phyloP scores from a whole-genome alignment of 306 rosid genomes.

The Myrica gale region DNA sequence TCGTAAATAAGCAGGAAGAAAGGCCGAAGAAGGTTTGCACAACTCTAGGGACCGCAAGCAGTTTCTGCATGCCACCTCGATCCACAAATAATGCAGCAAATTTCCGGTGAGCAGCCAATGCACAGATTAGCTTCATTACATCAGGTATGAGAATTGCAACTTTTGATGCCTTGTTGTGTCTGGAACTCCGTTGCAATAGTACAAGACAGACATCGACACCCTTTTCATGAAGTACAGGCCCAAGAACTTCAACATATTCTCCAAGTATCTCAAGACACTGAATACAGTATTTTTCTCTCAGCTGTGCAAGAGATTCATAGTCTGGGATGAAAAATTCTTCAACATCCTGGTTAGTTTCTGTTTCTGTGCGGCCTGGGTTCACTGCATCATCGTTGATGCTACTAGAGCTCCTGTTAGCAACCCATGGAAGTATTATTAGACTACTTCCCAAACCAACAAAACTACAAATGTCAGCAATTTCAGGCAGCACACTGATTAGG shows the following conservation, averaged over 20 bases:
- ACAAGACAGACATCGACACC: constrained; percentile 95
- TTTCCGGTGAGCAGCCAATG: constrained; percentile 94
- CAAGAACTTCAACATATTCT: constrained; percentile 97
- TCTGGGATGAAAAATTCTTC: constrained; percentile 82
- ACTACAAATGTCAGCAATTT: not conserved
- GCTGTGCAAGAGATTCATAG: constrained; percentile 60
- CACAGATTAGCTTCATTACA: constrained; percentile 92
- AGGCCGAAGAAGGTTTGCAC: constrained; percentile 81
- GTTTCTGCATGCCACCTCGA: constrained; percentile 93
- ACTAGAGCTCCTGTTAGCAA: constrained; percentile 51
- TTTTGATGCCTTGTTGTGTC: constrained; percentile 57
- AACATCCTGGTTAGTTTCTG: constrained; percentile 52
- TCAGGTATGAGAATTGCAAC: constrained; percentile 76
- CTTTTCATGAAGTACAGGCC: constrained; percentile 93
- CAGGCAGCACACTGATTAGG: not conserved
- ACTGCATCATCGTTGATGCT: constrained; percentile 35
- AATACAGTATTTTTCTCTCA: constrained; percentile 90
- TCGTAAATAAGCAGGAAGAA: constrained; percentile 84
- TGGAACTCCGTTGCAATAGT: constrained; percentile 77
- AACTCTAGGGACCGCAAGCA: constrained; percentile 89
- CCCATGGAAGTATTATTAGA: constrained; percentile 12
- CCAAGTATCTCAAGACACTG: constrained; percentile 95
- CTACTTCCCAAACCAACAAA: constrained; percentile 18
- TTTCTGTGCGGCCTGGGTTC: constrained; percentile 39
- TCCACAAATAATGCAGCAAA: constrained; percentile 96